phyloP scores from a whole-genome alignment of 305 asterid species.

The Striga hermonthica region DNA sequence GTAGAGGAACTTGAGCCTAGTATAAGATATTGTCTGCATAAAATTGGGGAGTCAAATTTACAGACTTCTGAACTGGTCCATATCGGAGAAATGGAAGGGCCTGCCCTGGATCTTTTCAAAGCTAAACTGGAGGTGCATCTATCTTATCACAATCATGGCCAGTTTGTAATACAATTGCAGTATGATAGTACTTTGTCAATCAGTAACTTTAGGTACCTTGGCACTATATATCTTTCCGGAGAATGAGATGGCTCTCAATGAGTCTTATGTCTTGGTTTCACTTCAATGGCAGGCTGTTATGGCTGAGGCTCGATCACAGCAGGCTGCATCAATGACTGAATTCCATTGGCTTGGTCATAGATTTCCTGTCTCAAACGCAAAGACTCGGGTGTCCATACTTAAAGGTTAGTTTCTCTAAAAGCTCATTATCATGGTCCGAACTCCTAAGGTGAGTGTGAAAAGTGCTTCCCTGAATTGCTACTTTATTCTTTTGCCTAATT shows the following conservation, averaged over 20 bases:
- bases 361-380: conserved; percentile 88
- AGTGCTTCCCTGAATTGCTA: conserved; percentile 22
- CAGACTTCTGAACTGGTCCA: conserved; percentile 77
- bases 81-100: conserved; percentile 93
- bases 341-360: conserved; percentile 85
- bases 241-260: conserved; percentile 22
- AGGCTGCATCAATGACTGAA: conserved; percentile 94
- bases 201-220: conserved; percentile 19
- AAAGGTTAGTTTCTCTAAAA: conserved; percentile 60
- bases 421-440: conserved; percentile 22
- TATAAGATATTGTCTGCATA: conserved; percentile 81
- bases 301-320: conserved; percentile 98
- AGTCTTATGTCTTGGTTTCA: conserved; percentile 31
- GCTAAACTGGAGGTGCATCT: conserved; percentile 83
- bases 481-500: not conserved
- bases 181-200: conserved; percentile 9
- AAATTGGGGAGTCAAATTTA: conserved; percentile 84
- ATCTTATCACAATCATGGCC: conserved; percentile 20
- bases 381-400: conserved; percentile 82
- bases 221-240: not conserved
- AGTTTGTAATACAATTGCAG: conserved; percentile 14
- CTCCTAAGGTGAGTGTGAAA: not conserved
- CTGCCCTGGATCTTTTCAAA: conserved; percentile 89
- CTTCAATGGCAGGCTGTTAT: conserved; percentile 71
- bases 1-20: conserved; percentile 96